Evolutionary conservation across 73 alveolate species (phyloP), one percentile per base, ranked within the genome.

Genomic region (Durusdinium trenchii): DNA sequence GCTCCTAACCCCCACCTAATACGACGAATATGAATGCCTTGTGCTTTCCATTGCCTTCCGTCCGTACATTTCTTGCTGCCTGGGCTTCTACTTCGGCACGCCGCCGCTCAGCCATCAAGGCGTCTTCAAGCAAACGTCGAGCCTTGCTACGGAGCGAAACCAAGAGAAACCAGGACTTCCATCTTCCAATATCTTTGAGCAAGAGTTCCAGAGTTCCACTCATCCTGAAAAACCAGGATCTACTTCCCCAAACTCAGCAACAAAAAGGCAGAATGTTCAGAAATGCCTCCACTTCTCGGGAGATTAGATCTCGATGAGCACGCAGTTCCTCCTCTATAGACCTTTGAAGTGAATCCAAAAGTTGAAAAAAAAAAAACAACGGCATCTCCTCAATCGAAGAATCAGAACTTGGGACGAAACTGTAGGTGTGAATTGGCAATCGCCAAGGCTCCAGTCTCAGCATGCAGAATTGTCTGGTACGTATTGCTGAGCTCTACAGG

Each of bases 41-140:
- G n/a, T n/a, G n/a, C n/a, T n/a, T n/a, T n/a, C n/a, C n/a, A n/a
- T n/a, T n/a, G n/a, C n/a, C n/a, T n/a, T n/a, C n/a, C n/a, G n/a
- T n/a, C n/a, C n/a, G n/a, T n/a, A n/a, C n/a, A 10, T 40, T 9
- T 23, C 78, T 5, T 35, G 38, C 50, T 28, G 86, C 96, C 96
- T 89, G 96, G 46, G 96, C 96, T 48, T 89, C 96, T 23, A 26
- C 42, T 48, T 89, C 96, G 20, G 96, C 96, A 23, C 96, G 85
- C 51, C 51, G 71, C 43, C 96, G 86, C 52, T 89, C 96, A 3
- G 86, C 96, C 47, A 42, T 67, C 86, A 89, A 48, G 38, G 96
- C 96, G 47, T 89, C 96, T 64, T 89, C 96, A n/a, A 89, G 96
- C 54, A 40, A 86, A 7, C 96, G 96, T 64, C 96, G 28, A 28